Base-by-base conservation (phyloP, 2,329 filamentous ascomycete species). In the Hymenoscyphus scutula region DNA sequence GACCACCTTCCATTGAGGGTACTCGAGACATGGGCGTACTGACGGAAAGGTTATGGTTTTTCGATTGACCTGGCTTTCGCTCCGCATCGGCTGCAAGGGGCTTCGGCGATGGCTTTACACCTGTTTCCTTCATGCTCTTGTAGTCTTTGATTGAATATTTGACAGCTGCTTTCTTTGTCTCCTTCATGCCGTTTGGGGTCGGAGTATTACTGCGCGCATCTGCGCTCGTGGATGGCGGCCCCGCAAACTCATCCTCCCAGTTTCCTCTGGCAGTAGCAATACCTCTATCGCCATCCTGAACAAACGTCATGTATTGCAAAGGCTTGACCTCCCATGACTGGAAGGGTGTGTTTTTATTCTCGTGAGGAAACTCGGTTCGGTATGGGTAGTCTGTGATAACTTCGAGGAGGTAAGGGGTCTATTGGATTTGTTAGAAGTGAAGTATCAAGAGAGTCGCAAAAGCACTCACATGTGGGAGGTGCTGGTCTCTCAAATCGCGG, bases 111-210 rank as follows among this genome's bases (percentile, higher is more conserved):
- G 70, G 66, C 56, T 70, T 72, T 38, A 69, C 60, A 15, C 70
- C 72, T 25, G 65, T 70, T 34, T 69, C 62, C 64, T 70, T 73
- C 62, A 70, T 59, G 56, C 68, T 72, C 64, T 71, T 72, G 59
- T 74, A 75, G 56, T 74, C 73, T 19, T 68, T 68, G 19, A 74
- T 62, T 7, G 70, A 71, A 41, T 74, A 68, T 65, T 73, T 75
- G 37, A 67, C 67, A 6, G 65, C 58, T 5, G 71, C 65, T 45
- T 69, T 70, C 59, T 70, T 72, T 8, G 63, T 23, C 30, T 70
- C 69, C 57, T 54, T 63, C 11, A 60, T 27, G 55, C 66, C 63
- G 48, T 70, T 69, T 19, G 73, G 72, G 5, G 73, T 74, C 8
- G 68, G 61, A 2, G 71, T 68, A 56, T 65, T 71, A 58, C 71